Percentiles rank a stretch among this genome's conserved stretches.
Conservation (phyloP, 441 rosid species). For the Euphorbia schlechtendalii region DNA sequence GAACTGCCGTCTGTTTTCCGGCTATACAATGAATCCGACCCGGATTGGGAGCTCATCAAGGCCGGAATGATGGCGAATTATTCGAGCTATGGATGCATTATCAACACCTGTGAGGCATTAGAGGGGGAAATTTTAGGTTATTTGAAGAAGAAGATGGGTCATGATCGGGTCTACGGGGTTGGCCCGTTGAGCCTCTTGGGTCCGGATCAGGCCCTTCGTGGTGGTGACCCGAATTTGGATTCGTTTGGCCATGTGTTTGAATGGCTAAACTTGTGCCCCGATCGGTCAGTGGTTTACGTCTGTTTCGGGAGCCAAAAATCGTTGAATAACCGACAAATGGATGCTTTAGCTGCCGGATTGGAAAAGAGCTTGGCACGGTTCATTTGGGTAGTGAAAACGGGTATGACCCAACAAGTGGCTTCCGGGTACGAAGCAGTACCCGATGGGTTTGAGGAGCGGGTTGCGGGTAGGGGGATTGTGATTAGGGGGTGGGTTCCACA, state of each 20-base stretch:
- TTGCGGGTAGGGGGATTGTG: conserved; percentile 28
- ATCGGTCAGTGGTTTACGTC: conserved; percentile 42
- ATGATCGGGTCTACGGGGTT: conserved; percentile 33
- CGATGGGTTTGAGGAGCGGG: conserved; percentile 37
- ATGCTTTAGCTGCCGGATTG: conserved; percentile 38
- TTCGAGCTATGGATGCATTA: conserved; percentile 35
- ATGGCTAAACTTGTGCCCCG: conserved; percentile 47
- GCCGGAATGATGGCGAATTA: conserved; percentile 23
- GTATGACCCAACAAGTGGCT: conserved; percentile 12
- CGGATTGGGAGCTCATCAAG: conserved; percentile 25
- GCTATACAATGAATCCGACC: conserved; percentile 18
- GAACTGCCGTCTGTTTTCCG: conserved; percentile 40
- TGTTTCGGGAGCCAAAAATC: conserved; percentile 52
- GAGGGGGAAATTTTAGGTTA: conserved; percentile 32
- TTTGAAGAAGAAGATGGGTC: conserved; percentile 26
- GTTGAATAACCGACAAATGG: conserved; percentile 32
- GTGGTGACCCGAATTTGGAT: neutral
- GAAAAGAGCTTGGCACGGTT: conserved; percentile 41
- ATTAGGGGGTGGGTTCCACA: conserved; percentile 55
- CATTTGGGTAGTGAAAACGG: conserved; percentile 44
- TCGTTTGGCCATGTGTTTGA: conserved; percentile 14
- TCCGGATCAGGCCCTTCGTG: conserved; percentile 7
- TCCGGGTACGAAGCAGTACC: conserved; percentile 29
- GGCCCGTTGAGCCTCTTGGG: conserved; percentile 43
- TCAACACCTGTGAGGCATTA: conserved; percentile 34